Percentiles rank a stretch among this genome's conserved stretches.
These are phyloP conservation scores for Westerdykella sp. DNA, from an alignment of 2,329 filamentous ascomycete species.

Conservation along the genomic window DNA sequence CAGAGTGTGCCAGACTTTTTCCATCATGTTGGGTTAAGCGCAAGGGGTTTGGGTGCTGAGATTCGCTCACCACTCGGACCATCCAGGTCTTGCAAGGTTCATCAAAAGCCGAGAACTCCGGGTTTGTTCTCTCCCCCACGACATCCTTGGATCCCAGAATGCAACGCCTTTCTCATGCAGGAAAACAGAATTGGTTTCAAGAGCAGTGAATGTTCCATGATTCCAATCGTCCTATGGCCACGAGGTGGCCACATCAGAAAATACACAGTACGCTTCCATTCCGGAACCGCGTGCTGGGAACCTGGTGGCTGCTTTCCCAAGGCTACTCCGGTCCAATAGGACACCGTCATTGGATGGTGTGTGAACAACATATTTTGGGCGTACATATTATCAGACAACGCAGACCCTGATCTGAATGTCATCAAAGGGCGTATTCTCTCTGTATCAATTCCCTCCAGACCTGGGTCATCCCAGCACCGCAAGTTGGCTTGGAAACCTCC, in stretches of 20 bases:
- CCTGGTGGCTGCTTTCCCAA: too few relatives aligned
- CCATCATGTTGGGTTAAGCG: constrained; percentile 3
- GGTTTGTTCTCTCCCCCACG: constrained; percentile 2
- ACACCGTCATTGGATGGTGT: too few relatives aligned
- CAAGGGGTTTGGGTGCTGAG: constrained; percentile 4
- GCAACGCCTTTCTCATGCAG: constrained; percentile 14
- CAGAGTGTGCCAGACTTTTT: not conserved
- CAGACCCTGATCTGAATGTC: too few relatives aligned
- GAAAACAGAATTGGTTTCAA: constrained; percentile 5
- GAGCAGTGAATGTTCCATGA: constrained; percentile 22
- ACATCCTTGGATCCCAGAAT: constrained; percentile 8
- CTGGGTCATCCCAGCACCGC: too few relatives aligned
- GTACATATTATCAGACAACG: too few relatives aligned
- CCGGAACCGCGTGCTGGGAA: too few relatives aligned
- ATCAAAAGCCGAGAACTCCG: constrained; percentile 1
- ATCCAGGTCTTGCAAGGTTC: not conserved
- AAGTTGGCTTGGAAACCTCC: too few relatives aligned
- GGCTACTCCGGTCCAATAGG: too few relatives aligned
- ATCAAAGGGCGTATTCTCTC: too few relatives aligned
- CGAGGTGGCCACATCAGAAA: not conserved
- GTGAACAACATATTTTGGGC: too few relatives aligned
- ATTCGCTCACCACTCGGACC: constrained; percentile 5
- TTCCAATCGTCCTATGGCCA: constrained; percentile 25
- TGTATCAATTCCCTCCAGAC: too few relatives aligned
- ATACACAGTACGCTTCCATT: constrained; percentile 6